Base-by-base conservation (phyloP, 2,329 filamentous ascomycete genomes). In the Leptodontidium sp. region DNA sequence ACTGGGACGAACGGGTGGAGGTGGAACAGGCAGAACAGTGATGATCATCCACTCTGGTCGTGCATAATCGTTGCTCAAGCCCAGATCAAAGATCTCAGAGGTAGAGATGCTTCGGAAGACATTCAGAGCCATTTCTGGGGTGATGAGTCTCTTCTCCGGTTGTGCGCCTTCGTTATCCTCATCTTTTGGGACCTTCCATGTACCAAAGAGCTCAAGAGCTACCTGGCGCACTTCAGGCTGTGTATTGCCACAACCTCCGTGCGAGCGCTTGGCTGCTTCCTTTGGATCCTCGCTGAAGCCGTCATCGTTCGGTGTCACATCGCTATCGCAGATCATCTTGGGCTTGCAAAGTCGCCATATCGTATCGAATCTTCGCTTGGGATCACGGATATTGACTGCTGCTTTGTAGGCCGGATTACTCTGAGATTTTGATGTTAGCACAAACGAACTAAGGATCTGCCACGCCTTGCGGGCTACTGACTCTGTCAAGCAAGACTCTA, bases 1-100 rank as follows among this genome's bases (percentile, higher is more conserved):
- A 86, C 94, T 98, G 5, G 96, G 96, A 65, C 96, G 92, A 47
- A 99, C 97, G 2, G 96, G 94, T 59, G 96, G 96, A 2, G 96
- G 96, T 0, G 96, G 96, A 0, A 99, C 97, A 5, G 96, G 94
- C 58, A 99, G 86, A 61, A 98, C 94, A 0, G 94, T 97, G 71
- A 99, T 85, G 70, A 99, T 88, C 93, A 99, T 97, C 96, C 96
- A 99, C 79, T 99, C 96, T 0, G 96, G 96, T 58, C 95, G 91
- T 67, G 97, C 95, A 76, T 98, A 98, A 79, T 98, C 93, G 67
- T 91, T 91, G 82, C 95, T 99, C 76, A 99, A 84, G 43, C 96
- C 96, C 83, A 99, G 93, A 74, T 96, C 90, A 66, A 87, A 85
- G 70, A 98, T 88, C 70, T 97, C 95, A 21, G 91, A 87, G 68